Conservation (phyloP, 345 rosid genomes). For the Capsella bursapastoris region DNA sequence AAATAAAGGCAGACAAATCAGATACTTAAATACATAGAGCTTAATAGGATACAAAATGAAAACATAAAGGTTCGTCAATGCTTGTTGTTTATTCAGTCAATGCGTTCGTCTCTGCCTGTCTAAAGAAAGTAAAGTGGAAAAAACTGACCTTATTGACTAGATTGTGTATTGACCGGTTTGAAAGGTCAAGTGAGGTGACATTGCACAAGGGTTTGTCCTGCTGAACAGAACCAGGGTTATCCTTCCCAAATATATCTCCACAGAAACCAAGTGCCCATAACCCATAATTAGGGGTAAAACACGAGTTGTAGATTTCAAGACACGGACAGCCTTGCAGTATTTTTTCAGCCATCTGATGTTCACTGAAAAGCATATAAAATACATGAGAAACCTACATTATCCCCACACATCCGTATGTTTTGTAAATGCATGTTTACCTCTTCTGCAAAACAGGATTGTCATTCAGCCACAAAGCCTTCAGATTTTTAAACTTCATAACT, state of each 20-base stretch:
- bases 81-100: neutral
- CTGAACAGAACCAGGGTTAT: conserved; percentile 56
- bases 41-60: conserved; percentile 3
- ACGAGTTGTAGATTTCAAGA: conserved; percentile 82
- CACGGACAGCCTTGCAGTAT: conserved; percentile 66
- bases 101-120: neutral
- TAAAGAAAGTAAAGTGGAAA: neutral
- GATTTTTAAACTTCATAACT: conserved; percentile 65
- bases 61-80: conserved; percentile 3
- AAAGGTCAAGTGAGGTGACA: conserved; percentile 79
- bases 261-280: conserved; percentile 90
- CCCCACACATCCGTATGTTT: conserved; percentile 16
- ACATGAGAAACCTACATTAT: conserved; percentile 24
- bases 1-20: conserved; percentile 8
- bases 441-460: conserved; percentile 66
- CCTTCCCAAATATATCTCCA: conserved; percentile 68
- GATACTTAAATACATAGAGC: neutral
- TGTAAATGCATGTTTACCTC: conserved; percentile 50
- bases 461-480: conserved; percentile 87
- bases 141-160: conserved; percentile 70
- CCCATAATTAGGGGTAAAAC: conserved; percentile 69
- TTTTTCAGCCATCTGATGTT: conserved; percentile 48
- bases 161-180: conserved; percentile 66
- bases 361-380: conserved; percentile 51
- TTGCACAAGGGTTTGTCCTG: conserved; percentile 53